These are phyloP conservation scores for Coffea canephora DNA, from an alignment of 257 asterid species.

Conservation along the genomic window DNA sequence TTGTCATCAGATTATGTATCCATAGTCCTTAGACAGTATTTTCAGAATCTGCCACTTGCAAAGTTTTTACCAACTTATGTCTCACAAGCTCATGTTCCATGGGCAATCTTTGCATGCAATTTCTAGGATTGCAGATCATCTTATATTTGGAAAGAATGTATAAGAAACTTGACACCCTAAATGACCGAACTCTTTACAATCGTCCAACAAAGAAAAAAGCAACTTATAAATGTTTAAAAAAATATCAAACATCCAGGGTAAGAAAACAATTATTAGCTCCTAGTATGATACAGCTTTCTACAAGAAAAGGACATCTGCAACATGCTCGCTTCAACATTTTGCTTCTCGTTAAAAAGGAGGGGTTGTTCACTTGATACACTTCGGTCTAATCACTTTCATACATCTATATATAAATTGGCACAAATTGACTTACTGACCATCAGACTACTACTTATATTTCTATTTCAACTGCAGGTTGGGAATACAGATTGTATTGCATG, in stretches of 20 bases:
- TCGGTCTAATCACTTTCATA: neutral
- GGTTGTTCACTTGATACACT: too few species aligned
- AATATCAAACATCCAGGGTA: neutral
- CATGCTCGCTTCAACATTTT: neutral
- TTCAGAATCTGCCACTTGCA: neutral
- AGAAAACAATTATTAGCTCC: neutral
- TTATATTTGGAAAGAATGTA: too few species aligned
- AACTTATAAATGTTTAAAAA: neutral
- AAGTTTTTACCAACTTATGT: neutral
- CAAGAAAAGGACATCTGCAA: neutral
- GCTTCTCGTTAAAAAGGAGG: too few species aligned
- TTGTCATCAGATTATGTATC: neutral
- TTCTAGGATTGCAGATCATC: neutral
- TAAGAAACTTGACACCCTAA: neutral
- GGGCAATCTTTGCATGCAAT: neutral
- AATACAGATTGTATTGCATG: neutral
- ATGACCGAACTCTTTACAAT: neutral
- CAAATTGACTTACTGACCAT: too few species aligned
- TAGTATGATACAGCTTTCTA: neutral
- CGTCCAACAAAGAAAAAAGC: neutral
- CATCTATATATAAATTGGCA: too few species aligned
- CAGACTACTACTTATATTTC: neutral
- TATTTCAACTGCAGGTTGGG: neutral
- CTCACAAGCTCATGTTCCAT: neutral
- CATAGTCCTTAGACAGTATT: neutral